These are phyloP conservation scores for Zygoascus flipseniorum DNA, from an alignment of 805 yeast species.

Conservation along the genomic window DNA sequence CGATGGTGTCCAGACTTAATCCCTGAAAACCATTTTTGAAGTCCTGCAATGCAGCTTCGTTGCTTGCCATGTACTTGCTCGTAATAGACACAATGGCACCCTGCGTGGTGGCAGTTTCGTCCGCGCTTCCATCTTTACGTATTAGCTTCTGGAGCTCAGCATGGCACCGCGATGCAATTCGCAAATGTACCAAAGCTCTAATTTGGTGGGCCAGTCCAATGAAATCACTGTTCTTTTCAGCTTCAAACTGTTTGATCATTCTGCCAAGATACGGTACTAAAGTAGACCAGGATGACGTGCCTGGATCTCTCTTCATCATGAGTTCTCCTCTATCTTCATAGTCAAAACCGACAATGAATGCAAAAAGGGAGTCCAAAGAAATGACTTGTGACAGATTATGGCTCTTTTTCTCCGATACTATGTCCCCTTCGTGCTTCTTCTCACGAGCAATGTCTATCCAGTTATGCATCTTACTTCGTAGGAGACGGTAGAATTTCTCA, in stretches of 20 bases:
- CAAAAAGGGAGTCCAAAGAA: constrained; percentile 33
- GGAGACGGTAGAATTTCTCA: constrained; percentile 17
- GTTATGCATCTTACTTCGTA: constrained; percentile 22
- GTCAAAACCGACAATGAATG: constrained; percentile 32
- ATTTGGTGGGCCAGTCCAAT: constrained; percentile 26
- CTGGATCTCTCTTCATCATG: constrained; percentile 19
- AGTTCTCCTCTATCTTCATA: constrained; percentile 31
- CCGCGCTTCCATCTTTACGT: not conserved
- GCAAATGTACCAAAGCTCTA: constrained; percentile 24
- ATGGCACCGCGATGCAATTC: constrained; percentile 15
- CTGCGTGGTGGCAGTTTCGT: not conserved
- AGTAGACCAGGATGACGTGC: constrained; percentile 30
- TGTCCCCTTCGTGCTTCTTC: constrained; percentile 35
- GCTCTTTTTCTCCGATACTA: constrained; percentile 21
- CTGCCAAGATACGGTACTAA: constrained; percentile 27
- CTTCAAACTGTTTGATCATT: constrained; percentile 20
- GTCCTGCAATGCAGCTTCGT: constrained; percentile 20
- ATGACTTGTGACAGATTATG: constrained; percentile 27
- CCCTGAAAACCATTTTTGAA: constrained; percentile 22
- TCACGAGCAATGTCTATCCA: constrained; percentile 33
- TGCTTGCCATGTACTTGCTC: constrained; percentile 6
- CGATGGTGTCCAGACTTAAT: constrained; percentile 17
- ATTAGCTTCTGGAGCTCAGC: constrained; percentile 5
- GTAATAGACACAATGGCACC: constrained; percentile 4
- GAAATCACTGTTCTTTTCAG: constrained; percentile 18